Conservation (phyloP, 352 stramenopile species). For the Phytophthora megakarya region DNA sequence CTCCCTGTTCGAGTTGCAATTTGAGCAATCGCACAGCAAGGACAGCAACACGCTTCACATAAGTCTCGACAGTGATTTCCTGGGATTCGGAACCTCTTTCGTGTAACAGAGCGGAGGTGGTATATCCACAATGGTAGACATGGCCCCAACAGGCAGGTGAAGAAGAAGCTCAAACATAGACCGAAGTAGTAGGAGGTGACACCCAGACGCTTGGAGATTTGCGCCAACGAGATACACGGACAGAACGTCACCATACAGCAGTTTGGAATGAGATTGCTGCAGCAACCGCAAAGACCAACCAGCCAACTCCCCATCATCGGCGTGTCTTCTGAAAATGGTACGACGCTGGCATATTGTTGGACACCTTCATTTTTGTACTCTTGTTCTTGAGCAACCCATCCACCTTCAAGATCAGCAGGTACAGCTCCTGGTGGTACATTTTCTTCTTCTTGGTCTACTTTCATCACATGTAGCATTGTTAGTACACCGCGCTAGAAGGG, state of each 20-base stretch:
- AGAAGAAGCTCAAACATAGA: conserved; percentile 22
- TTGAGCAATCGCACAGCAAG: conserved; percentile 58
- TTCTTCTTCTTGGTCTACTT: conserved; percentile 17
- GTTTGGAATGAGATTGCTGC: conserved; percentile 42
- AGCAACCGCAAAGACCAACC: conserved; percentile 31
- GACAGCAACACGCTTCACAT: conserved; percentile 44
- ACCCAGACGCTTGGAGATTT: conserved; percentile 41
- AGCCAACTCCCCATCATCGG: conserved; percentile 33
- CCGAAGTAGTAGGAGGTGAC: conserved; percentile 30
- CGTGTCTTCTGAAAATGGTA: conserved; percentile 29
- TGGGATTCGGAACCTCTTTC: conserved; percentile 49
- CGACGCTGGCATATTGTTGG: conserved; percentile 29
- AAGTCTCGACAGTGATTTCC: conserved; percentile 42
- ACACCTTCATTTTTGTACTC: conserved; percentile 8
- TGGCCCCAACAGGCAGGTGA: conserved; percentile 18
- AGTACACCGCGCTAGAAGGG: not conserved
- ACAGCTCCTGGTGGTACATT: conserved; percentile 22
- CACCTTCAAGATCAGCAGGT: conserved; percentile 25
- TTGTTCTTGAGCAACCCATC: conserved; percentile 24
- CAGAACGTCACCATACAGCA: conserved; percentile 46
- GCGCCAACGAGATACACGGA: conserved; percentile 42
- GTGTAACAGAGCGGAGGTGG: conserved; percentile 42
- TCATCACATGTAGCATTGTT: conserved; percentile 15
- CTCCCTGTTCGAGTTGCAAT: conserved; percentile 57
- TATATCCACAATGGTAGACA: conserved; percentile 36